Conservation (phyloP, 1,139 yeast genomes). For the Blastobotrys buckinghamii region DNA sequence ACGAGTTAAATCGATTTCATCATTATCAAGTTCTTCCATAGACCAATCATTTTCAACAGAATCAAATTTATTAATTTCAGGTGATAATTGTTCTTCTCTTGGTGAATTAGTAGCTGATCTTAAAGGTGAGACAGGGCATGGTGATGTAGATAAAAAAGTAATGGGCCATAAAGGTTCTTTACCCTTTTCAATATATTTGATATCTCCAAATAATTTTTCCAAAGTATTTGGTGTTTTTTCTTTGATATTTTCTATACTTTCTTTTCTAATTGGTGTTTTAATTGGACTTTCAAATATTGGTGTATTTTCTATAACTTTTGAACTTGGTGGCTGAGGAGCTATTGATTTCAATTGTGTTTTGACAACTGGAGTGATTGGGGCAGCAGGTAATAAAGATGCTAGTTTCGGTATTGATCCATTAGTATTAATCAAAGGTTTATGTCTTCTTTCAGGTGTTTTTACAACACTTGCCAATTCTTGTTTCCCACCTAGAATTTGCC, state of each 20-base stretch:
- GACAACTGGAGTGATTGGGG: too few relatives aligned
- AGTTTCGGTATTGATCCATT: too few relatives aligned
- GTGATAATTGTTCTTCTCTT: background rate
- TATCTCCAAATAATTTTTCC: background rate
- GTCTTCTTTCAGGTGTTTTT: background rate
- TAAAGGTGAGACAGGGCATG: background rate
- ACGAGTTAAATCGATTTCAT: too few relatives aligned
- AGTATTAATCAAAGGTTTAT: background rate
- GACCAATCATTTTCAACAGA: background rate
- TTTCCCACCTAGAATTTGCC: constrained; percentile 92
- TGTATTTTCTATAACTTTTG: background rate
- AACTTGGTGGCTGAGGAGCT: too few relatives aligned
- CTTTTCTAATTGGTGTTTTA: background rate
- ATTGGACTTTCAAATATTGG: background rate
- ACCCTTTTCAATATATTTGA: background rate
- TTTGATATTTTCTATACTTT: background rate
- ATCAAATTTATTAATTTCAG: background rate
- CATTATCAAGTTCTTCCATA: background rate
- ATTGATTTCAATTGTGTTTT: too few relatives aligned
- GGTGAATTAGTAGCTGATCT: background rate
- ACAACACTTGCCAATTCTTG: constrained; percentile 58
- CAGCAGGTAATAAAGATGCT: too few relatives aligned
- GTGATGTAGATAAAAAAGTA: background rate
- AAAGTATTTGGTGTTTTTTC: background rate
- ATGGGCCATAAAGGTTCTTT: background rate